Base-by-base conservation (phyloP, 2,329 filamentous ascomycete species). In the Lasiodiplodia sp. region DNA sequence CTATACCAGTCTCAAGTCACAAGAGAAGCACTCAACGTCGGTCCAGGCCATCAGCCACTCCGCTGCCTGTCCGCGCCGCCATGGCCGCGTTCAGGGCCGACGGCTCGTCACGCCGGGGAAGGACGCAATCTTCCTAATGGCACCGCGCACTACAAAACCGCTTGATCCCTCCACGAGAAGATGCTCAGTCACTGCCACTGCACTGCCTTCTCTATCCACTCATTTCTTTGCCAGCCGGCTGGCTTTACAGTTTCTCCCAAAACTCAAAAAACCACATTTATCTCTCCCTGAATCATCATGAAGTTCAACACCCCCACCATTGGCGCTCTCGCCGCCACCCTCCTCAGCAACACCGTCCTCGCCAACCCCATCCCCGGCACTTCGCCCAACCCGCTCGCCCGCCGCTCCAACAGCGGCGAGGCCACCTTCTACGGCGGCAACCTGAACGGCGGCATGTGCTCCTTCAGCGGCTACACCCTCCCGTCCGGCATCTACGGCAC, bases 401-500 rank as follows among this genome's bases (percentile, higher is more conserved):
- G 47, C 37, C 56, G 56, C 37, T 16, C 58, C 58, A 62, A 63
- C 38, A 18, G 66, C 3, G 79, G 79, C 34, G 66, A 75, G 25
- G 79, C 78, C 23, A 79, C 78, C 16, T 79, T 63, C 58, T 80
- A 80, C 67, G 77, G 77, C 44, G 78, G 78, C 14, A 79, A 80
- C 75, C 75, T 88, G 1, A 76, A 79, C 6, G 88, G 88, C 52
- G 90, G 90, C 71, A 84, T 83, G 69, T 92, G 90, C 78, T 87
- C 86, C 16, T 91, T 91, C 82, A 81, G 82, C 8, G 86, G 84
- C 63, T 91, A 90, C 80, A 88, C 84, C 2, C 80, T 91, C 28
- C 88, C 89, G 10, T 81, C 84, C 10, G 81, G 82, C 12, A 77
- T 91, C 67, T 87, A 82, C 72, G 90, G 90, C 68, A 89, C 88